Percentiles rank a stretch among this genome's conserved stretches.
Evolutionary conservation across 371 early-diverging fungal genomes (phyloP).

Genomic region (Mortierella sp.): DNA sequence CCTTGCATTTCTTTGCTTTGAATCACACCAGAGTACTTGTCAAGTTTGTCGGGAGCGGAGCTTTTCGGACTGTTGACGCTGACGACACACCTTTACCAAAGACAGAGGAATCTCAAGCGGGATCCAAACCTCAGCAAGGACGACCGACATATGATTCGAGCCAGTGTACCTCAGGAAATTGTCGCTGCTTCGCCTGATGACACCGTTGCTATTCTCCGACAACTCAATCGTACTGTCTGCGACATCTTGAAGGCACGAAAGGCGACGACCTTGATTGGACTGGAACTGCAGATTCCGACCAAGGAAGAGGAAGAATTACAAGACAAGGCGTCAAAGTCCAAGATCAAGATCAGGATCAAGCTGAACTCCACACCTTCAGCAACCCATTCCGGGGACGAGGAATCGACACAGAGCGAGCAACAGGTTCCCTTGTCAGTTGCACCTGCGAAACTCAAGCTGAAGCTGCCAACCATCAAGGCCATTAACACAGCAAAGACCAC

Average conservation of each 20-base stretch:
- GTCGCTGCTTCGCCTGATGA: slow-evolving; percentile 21
- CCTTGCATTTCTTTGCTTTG: neutral
- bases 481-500: slow-evolving; percentile 16
- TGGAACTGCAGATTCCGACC: neutral
- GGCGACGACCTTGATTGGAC: neutral
- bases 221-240: slow-evolving; percentile 17
- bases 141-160: slow-evolving; percentile 48
- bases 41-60: slow-evolving; percentile 34
- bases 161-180: slow-evolving; percentile 39
- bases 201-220: slow-evolving; percentile 21
- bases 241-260: slow-evolving; percentile 7
- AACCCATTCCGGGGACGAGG: slow-evolving; percentile 39
- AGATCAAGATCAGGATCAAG: slow-evolving; percentile 37
- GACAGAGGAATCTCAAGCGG: slow-evolving; percentile 41
- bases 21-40: slow-evolving; percentile 4
- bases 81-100: slow-evolving; percentile 32
- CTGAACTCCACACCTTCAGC: slow-evolving; percentile 37
- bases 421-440: slow-evolving; percentile 21
- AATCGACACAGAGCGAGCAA: slow-evolving; percentile 17
- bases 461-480: slow-evolving; percentile 15
- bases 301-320: slow-evolving; percentile 22
- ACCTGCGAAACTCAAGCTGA: slow-evolving; percentile 29
- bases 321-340: slow-evolving; percentile 8
- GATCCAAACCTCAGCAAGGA: slow-evolving; percentile 33
- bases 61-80: slow-evolving; percentile 38